These are phyloP conservation scores for Volutella citrinella DNA, from an alignment of 2,329 filamentous ascomycete genomes.

Conservation along the genomic window DNA sequence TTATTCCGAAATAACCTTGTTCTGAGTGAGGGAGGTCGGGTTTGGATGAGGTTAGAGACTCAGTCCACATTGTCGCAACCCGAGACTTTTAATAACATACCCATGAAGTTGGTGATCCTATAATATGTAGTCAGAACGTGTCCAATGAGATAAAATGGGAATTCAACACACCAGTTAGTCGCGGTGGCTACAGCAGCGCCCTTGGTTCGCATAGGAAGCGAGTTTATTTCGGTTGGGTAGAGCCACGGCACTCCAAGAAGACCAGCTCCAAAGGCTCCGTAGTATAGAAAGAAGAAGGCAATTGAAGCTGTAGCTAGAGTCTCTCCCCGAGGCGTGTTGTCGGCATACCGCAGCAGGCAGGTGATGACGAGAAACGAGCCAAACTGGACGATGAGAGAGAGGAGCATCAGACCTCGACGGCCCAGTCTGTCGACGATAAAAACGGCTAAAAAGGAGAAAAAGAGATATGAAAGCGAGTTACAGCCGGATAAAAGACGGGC, in stretches of 20 bases:
- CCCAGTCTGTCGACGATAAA: slow-evolving; percentile 11
- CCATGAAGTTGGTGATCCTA: slow-evolving; percentile 12
- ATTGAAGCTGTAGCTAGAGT: slow-evolving; percentile 4
- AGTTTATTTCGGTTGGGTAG: slow-evolving; percentile 40
- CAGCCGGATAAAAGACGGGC: slow-evolving; percentile 49
- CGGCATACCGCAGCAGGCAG: slow-evolving; percentile 10
- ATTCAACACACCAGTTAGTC: slow-evolving; percentile 1
- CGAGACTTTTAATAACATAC: too few species aligned
- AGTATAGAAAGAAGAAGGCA: slow-evolving; percentile 20
- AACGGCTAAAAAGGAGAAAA: slow-evolving; percentile 11
- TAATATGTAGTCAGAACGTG: too few species aligned
- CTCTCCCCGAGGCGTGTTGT: slow-evolving; percentile 1
- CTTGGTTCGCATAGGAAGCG: slow-evolving; percentile 38
- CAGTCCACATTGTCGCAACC: too few species aligned
- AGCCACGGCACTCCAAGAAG: slow-evolving; percentile 39
- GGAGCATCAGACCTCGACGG: slow-evolving; percentile 13
- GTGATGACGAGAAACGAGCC: slow-evolving; percentile 15
- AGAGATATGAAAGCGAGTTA: slow-evolving; percentile 26
- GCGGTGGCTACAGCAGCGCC: slow-evolving; percentile 27
- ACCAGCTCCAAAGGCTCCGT: slow-evolving; percentile 28
- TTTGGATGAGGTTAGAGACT: too few species aligned
- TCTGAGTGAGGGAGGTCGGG: too few species aligned
- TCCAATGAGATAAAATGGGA: too few species aligned
- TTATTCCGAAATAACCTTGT: too few species aligned
- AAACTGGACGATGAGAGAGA: slow-evolving; percentile 11